A percentile compares a stretch with the other conserved stretches of the same genome.
Conservation (phyloP, 169 alveolate genomes). For the Theileria sp. region DNA sequence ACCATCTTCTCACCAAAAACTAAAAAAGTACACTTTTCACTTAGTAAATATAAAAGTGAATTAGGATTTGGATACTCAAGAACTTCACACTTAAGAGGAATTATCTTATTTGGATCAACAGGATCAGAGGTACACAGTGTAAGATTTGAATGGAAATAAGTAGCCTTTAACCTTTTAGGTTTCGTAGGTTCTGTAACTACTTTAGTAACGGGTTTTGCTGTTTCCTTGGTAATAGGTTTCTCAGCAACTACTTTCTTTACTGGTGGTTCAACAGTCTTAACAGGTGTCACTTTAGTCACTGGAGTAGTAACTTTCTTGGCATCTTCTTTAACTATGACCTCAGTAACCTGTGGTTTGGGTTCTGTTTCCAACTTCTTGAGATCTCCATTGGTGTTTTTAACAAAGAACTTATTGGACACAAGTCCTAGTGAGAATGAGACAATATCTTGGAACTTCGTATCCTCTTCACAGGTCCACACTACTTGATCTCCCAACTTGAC, state of each 20-base stretch:
- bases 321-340: no score
- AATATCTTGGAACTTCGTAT: background rate
- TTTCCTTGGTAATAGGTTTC: no score
- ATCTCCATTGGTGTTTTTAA: background rate
- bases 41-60: background rate
- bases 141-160: background rate
- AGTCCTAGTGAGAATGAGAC: background rate
- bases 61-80: background rate
- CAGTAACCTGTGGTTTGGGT: no score
- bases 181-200: no score
- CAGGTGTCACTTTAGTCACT: background rate
- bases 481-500: background rate
- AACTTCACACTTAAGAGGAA: background rate
- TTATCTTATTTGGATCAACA: background rate
- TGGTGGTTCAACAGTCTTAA: no score
- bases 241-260: no score
- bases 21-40: background rate
- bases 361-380: background rate
- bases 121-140: background rate
- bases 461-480: background rate
- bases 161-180: no score
- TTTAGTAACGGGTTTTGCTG: no score
- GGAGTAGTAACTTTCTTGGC: no score
- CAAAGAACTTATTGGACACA: background rate
- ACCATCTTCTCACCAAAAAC: background rate